phyloP scores from a whole-genome alignment of 148 eudicot genomes.

The Gaultheria prostrata region DNA sequence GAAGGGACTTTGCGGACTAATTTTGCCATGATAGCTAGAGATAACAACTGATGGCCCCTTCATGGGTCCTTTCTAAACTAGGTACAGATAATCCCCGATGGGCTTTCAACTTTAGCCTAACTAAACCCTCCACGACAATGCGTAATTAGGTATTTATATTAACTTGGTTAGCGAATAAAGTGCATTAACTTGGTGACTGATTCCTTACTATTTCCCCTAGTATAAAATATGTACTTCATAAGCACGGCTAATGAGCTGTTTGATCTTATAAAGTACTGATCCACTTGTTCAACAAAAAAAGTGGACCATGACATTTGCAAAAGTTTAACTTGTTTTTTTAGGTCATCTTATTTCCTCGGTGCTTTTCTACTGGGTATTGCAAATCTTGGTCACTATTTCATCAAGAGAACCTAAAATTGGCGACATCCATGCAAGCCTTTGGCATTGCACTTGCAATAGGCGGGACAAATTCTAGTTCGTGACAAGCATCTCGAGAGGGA shows the following conservation, averaged over 20 bases:
- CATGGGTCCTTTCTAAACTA: too few species aligned
- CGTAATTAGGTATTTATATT: too few species aligned
- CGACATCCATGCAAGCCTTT: too few species aligned
- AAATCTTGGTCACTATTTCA: slow-evolving; percentile 19
- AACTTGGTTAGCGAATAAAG: too few species aligned
- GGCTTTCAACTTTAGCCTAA: too few species aligned
- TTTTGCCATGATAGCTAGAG: slow-evolving; percentile 10
- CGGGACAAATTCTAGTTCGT: too few species aligned
- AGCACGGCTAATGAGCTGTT: not conserved
- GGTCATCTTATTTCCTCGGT: slow-evolving; percentile 10
- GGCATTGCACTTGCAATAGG: too few species aligned
- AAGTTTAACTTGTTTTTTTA: slow-evolving; percentile 4
- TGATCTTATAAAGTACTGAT: slow-evolving; percentile 5
- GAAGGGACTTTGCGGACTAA: slow-evolving; percentile 18
- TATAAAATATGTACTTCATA: not conserved
- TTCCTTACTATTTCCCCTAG: not conserved
- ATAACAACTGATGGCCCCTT: not conserved
- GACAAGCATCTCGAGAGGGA: too few species aligned
- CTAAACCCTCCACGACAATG: too few species aligned
- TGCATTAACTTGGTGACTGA: not conserved
- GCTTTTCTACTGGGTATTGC: slow-evolving; percentile 16
- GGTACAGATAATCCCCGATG: too few species aligned
- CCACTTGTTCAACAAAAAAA: not conserved
- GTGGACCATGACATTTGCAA: not conserved
- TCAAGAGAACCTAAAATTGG: slow-evolving; percentile 13